These are phyloP conservation scores for Linnemannia elongata DNA, from an alignment of 192 early-diverging fungal genomes.

Conservation along the genomic window DNA sequence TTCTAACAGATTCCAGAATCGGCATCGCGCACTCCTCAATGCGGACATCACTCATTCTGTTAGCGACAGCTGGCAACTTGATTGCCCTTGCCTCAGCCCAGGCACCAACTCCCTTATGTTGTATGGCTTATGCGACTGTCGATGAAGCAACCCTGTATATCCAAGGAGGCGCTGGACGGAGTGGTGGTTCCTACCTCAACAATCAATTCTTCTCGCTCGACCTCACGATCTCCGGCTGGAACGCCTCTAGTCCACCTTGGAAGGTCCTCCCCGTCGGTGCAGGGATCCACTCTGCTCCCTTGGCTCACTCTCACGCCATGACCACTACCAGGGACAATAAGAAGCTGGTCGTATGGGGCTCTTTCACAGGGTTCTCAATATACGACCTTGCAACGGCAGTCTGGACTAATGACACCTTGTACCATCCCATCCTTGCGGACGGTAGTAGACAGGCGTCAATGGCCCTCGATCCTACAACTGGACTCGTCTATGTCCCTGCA, in stretches of 20 bases:
- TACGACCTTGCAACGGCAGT: conserved; percentile 3
- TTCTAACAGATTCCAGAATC: background rate
- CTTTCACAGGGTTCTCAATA: background rate
- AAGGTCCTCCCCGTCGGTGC: background rate
- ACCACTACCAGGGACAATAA: conserved; percentile 17
- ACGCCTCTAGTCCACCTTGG: conserved; percentile 28
- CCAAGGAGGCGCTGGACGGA: background rate
- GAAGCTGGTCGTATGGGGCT: conserved; percentile 6
- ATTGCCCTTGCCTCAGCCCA: background rate
- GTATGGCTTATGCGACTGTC: conserved; percentile 21
- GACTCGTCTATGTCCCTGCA: background rate
- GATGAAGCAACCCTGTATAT: conserved; percentile 6
- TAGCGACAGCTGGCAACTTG: background rate
- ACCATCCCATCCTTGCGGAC: background rate
- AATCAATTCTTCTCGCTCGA: conserved; percentile 21
- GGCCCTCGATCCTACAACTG: conserved; percentile 13
- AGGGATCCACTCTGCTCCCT: background rate
- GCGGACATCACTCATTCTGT: background rate
- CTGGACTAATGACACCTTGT: background rate
- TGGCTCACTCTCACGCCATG: background rate
- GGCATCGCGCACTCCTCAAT: background rate
- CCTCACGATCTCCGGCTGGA: conserved; percentile 17
- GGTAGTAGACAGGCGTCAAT: background rate
- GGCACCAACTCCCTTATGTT: background rate
- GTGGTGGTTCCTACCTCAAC: background rate